These are phyloP conservation scores for Jacaranda copaia DNA, from an alignment of 257 asterid genomes.

Conservation along the genomic window DNA sequence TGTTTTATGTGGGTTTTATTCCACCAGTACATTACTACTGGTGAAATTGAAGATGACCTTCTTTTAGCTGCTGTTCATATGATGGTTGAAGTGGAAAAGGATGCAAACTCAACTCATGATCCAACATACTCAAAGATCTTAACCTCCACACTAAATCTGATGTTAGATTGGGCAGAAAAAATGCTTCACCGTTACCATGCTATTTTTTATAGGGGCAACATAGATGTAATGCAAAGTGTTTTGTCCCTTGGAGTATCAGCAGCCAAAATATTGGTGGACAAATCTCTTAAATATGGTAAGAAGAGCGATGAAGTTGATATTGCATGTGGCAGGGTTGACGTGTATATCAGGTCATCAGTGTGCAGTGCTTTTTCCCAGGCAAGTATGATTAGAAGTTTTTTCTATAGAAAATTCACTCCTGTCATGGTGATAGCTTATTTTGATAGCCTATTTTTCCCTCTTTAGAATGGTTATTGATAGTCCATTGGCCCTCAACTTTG, in stretches of 20 bases:
- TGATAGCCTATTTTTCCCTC: background rate
- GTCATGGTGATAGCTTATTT: background rate
- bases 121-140: conserved; percentile 60
- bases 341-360: conserved; percentile 83
- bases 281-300: conserved; percentile 48
- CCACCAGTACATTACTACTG: conserved; percentile 57
- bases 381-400: conserved; percentile 44
- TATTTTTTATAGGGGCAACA: conserved; percentile 71
- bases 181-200: conserved; percentile 71
- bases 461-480: background rate
- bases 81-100: conserved; percentile 69
- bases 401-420: background rate
- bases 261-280: conserved; percentile 59
- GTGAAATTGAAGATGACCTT: conserved; percentile 75
- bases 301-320: conserved; percentile 59
- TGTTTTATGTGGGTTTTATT: conserved; percentile 86
- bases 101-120: conserved; percentile 54
- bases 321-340: conserved; percentile 60
- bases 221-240: conserved; percentile 69
- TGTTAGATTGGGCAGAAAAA: conserved; percentile 76
- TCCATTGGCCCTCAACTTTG: no score
- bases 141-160: conserved; percentile 50
- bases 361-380: conserved; percentile 78
- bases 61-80: conserved; percentile 70
- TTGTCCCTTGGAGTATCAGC: conserved; percentile 67